Evolutionary conservation across 305 asterid genomes (phyloP).

Genomic region (Solanum aculeatissimum): DNA sequence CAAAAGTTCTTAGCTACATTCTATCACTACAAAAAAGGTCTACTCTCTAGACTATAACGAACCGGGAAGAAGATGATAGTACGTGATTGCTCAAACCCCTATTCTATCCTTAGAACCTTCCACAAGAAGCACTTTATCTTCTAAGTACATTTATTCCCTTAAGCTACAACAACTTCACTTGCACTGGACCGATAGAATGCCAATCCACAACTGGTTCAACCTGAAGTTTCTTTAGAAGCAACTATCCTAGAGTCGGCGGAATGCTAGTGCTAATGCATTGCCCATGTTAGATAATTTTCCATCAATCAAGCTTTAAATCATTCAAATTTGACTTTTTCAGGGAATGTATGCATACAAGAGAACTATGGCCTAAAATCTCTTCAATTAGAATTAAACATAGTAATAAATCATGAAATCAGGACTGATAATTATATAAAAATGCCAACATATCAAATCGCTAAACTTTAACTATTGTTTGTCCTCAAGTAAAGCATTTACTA

Average conservation of each 20-base stretch:
- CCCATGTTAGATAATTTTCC: neutral
- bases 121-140: neutral
- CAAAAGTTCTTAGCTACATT: neutral
- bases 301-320: neutral
- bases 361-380: neutral
- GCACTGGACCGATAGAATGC: neutral
- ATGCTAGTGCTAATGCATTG: neutral
- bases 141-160: neutral
- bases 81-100: neutral
- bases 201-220: neutral
- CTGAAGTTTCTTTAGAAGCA: too few relatives aligned
- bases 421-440: too few relatives aligned
- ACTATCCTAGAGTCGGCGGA: neutral
- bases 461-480: too few relatives aligned
- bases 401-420: neutral
- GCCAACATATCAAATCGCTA: neutral
- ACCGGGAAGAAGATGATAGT: neutral
- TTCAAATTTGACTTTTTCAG: too few relatives aligned
- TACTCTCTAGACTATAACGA: neutral
- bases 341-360: neutral
- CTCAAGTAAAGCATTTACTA: too few relatives aligned
- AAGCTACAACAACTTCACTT: too few relatives aligned
- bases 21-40: too few relatives aligned
- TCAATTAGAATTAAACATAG: too few relatives aligned
- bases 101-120: neutral